Evolutionary conservation across 164 flowering plant species (phyloP), one percentile per base, ranked within the genome.

Genomic region (Berberis thunbergii): DNA sequence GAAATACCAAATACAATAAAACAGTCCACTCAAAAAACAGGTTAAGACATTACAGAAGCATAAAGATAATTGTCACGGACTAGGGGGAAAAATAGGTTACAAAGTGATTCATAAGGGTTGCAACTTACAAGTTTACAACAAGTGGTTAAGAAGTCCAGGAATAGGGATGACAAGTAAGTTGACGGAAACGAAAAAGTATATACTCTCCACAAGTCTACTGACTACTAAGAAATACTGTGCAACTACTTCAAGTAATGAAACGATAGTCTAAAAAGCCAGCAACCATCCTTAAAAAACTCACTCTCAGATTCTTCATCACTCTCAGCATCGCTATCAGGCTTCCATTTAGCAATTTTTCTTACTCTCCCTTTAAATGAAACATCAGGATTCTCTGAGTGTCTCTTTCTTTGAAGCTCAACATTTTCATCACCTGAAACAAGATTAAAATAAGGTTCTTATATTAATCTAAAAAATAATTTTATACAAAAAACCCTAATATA

Each of bases 301-400:
- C 99, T 71, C 67, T 80, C 83, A 65, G 84, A 79, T 60, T 75
- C 83, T 67, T 78, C 87, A 60, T 84, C 86, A 73, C 88, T 83
- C 73, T 86, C 97, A 62, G 57, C 88, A 72, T 88, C 94, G 76
- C 83, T 79, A 43, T 75, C 77, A 67, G 78, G 75, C 55, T 81
- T 76, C 89, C 81, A 80, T 65, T 85, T 94, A 2, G 99, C 89
- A 70, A 72, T 82, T 81, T 94, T 94, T 62, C 96, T 81, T 39
- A 85, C 91, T 74, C 97, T 86, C 63, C 97, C 97, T 67, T 76
- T 87, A 9, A 83, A 69, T 54, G 99, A 94, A 68, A 91, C 86
- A 70, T 81, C 91, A 66, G 89, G 88, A 61, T 82, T 77, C 57
- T 86, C 89, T 40, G 89, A 86, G 68, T 81, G 90, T 74, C 97